Evolutionary conservation across 495 filamentous ascomycete species (phyloP).

Genomic region (Trichoderma orchidacearum): DNA sequence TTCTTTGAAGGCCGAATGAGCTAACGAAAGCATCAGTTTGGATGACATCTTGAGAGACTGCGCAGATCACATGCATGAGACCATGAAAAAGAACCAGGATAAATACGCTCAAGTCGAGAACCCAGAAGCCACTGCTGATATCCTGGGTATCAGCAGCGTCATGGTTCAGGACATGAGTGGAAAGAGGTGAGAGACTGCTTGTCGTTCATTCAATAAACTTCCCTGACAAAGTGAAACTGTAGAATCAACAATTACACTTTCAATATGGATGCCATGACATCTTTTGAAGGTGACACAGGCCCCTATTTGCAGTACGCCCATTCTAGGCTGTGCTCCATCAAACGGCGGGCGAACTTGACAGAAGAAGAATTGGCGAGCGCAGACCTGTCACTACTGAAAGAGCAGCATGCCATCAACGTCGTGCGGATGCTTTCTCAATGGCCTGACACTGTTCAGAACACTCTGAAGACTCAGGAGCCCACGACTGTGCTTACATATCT

Average conservation of each 20-base stretch:
- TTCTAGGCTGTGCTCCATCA: constrained; percentile 49
- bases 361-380: constrained; percentile 40
- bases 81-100: constrained; percentile 45
- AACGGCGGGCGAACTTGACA: constrained; percentile 35
- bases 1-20: neutral
- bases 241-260: constrained; percentile 53
- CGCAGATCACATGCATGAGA: constrained; percentile 50
- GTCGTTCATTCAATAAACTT: neutral
- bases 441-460: constrained; percentile 50
- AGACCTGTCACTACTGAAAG: constrained; percentile 42
- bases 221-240: neutral
- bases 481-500: constrained; percentile 65
- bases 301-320: constrained; percentile 60
- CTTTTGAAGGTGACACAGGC: constrained; percentile 58
- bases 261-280: constrained; percentile 51
- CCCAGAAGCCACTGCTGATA: constrained; percentile 40
- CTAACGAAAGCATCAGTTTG: constrained; percentile 28
- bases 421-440: constrained; percentile 48
- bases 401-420: constrained; percentile 45
- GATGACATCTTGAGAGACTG: constrained; percentile 50
- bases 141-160: constrained; percentile 46
- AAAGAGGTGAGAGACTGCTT: constrained; percentile 32
- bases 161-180: constrained; percentile 56
- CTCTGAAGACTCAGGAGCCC: constrained; percentile 50
- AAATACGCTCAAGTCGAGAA: constrained; percentile 48